phyloP scores from a whole-genome alignment of 2,329 filamentous ascomycete species.

The Aureobasidium sp. region DNA sequence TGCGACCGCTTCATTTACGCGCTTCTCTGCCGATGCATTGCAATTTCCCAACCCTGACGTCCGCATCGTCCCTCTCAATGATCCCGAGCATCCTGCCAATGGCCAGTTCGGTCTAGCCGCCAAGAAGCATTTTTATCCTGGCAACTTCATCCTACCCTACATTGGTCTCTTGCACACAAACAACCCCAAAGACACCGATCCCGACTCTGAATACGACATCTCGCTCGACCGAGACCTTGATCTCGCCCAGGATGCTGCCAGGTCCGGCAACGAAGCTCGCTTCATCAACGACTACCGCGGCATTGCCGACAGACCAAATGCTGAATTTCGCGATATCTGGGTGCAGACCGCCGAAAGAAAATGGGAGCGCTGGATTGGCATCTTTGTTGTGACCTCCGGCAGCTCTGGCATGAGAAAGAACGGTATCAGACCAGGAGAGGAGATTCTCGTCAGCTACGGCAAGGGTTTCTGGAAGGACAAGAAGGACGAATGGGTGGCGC shows the following conservation, averaged over 20 bases:
- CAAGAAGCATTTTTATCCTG: conserved; percentile 37
- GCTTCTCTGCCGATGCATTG: conserved; percentile 21
- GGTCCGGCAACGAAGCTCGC: conserved; percentile 45
- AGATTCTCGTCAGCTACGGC: conserved; percentile 49
- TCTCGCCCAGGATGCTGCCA: conserved; percentile 43
- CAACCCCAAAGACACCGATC: conserved; percentile 37
- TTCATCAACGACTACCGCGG: conserved; percentile 51
- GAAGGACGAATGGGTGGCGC: not conserved
- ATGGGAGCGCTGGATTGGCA: conserved; percentile 42
- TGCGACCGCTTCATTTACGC: conserved; percentile 22
- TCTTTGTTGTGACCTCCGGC: conserved; percentile 44
- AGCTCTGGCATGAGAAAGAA: conserved; percentile 42
- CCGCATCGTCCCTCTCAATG: conserved; percentile 36
- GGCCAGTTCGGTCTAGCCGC: conserved; percentile 45
- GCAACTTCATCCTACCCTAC: conserved; percentile 44
- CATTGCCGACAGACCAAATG: conserved; percentile 34
- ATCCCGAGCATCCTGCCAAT: conserved; percentile 40
- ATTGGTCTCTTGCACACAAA: conserved; percentile 43
- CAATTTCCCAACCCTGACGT: conserved; percentile 32
- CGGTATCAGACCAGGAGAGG: conserved; percentile 43
- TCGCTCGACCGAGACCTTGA: conserved; percentile 43
- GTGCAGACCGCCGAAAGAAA: conserved; percentile 32
- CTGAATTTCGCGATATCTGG: conserved; percentile 33
- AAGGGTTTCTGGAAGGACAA: conserved; percentile 42
- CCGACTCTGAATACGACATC: conserved; percentile 45